phyloP scores from a whole-genome alignment of 2,329 filamentous ascomycete species.

The Didymella exigua region DNA sequence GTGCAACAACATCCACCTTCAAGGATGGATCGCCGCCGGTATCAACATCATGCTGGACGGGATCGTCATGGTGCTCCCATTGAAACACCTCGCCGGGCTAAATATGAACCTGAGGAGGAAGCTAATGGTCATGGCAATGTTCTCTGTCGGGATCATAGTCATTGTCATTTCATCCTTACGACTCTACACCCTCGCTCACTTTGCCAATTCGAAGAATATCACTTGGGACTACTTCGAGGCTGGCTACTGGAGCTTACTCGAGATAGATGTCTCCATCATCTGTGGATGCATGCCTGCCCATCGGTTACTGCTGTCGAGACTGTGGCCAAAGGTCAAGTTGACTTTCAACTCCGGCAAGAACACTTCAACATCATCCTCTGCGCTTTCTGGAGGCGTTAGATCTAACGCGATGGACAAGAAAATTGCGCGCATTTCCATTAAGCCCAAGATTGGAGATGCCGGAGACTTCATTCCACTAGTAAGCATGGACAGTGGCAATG shows the following conservation, averaged over 20 bases:
- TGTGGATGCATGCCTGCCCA: constrained; percentile 52
- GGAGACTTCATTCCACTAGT: constrained; percentile 29
- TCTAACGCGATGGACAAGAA: constrained; percentile 8
- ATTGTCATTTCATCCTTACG: constrained; percentile 29
- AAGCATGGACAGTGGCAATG: constrained; percentile 23
- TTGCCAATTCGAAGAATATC: constrained; percentile 50
- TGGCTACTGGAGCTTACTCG: constrained; percentile 50
- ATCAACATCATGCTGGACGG: constrained; percentile 42
- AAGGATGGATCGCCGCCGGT: constrained; percentile 39
- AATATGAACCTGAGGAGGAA: constrained; percentile 44
- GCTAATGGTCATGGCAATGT: constrained; percentile 46
- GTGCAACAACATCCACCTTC: constrained; percentile 44
- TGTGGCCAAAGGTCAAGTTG: constrained; percentile 23
- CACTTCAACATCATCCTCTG: constrained; percentile 4
- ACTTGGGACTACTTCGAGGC: constrained; percentile 49
- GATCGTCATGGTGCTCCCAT: constrained; percentile 39
- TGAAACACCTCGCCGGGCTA: constrained; percentile 38
- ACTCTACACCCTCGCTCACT: constrained; percentile 49
- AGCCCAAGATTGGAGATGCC: constrained; percentile 25
- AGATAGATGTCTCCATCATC: constrained; percentile 41
- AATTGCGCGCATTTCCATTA: constrained; percentile 17
- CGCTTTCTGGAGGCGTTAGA: background rate
- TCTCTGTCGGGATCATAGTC: constrained; percentile 44
- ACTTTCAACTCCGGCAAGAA: constrained; percentile 19
- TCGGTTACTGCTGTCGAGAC: constrained; percentile 21